Conservation (phyloP, 176 grass and related monocot species). For the Melocanna baccifera region DNA sequence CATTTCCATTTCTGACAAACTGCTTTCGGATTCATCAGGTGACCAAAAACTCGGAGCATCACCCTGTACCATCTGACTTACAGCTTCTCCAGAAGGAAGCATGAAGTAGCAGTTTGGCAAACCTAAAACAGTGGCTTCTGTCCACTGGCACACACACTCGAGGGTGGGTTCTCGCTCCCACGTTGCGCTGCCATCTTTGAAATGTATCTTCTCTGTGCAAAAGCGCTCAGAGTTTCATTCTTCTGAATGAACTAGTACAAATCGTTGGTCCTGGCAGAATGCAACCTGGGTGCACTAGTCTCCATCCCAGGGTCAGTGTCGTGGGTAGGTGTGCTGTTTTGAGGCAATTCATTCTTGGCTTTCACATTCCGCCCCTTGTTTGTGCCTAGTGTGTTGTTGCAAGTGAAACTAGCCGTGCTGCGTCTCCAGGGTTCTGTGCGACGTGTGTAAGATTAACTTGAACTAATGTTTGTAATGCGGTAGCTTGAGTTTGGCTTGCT, state of each 20-base stretch:
- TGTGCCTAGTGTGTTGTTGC: constrained; percentile 8
- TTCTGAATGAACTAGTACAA: constrained; percentile 31
- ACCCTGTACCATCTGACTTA: constrained; percentile 33
- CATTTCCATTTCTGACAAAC: constrained; percentile 11
- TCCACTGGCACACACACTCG: constrained; percentile 24
- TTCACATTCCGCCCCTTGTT: constrained; percentile 34
- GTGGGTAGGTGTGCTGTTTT: constrained; percentile 48
- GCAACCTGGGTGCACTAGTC: constrained; percentile 12
- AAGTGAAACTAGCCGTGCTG: background rate
- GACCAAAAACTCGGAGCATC: constrained; percentile 20
- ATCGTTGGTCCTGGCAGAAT: constrained; percentile 11
- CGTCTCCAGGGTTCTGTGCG: background rate
- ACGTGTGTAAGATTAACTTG: constrained; percentile 9
- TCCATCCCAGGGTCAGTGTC: constrained; percentile 12
- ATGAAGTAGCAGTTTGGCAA: constrained; percentile 21
- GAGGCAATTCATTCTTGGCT: constrained; percentile 99
- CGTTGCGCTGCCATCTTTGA: background rate
- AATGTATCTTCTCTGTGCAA: background rate
- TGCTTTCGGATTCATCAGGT: constrained; percentile 10
- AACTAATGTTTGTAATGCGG: background rate
- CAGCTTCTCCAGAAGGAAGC: constrained; percentile 31
- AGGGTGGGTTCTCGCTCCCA: constrained; percentile 3
- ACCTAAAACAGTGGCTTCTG: constrained; percentile 46
- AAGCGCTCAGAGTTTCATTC: constrained; percentile 15
- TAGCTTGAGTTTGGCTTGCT: background rate